Percentiles rank a stretch among this genome's conserved stretches.
Conservation (phyloP, 2,329 filamentous ascomycete genomes). For the Rosellinia necatrix region DNA sequence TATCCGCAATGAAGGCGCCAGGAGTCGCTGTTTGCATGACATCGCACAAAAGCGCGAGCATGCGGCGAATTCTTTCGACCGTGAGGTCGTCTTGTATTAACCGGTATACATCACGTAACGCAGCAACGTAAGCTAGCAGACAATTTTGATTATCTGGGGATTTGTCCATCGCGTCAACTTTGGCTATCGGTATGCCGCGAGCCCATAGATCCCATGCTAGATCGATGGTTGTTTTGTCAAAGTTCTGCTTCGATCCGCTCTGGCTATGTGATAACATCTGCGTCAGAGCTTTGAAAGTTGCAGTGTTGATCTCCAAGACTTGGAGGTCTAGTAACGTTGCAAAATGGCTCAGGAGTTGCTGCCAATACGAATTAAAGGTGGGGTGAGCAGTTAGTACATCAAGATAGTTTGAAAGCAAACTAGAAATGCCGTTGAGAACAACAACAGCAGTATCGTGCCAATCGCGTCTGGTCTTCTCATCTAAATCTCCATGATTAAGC, state of each 20-base stretch:
- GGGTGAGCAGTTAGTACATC: slow-evolving; percentile 69
- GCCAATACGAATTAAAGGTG: slow-evolving; percentile 76
- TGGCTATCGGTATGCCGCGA: slow-evolving; percentile 61
- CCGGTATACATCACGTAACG: slow-evolving; percentile 77
- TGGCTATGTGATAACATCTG: slow-evolving; percentile 62
- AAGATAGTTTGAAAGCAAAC: slow-evolving; percentile 76
- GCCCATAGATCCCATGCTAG: slow-evolving; percentile 74
- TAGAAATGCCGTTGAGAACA: slow-evolving; percentile 73
- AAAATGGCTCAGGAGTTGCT: slow-evolving; percentile 72
- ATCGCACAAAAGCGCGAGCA: slow-evolving; percentile 71
- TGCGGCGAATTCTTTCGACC: slow-evolving; percentile 64
- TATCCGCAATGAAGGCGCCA: slow-evolving; percentile 70
- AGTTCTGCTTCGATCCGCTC: slow-evolving; percentile 48
- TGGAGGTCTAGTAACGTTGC: slow-evolving; percentile 65
- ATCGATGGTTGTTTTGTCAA: slow-evolving; percentile 59
- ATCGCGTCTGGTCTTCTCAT: slow-evolving; percentile 54
- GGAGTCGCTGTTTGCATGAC: slow-evolving; percentile 73
- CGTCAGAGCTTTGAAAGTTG: slow-evolving; percentile 69
- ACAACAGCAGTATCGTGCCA: slow-evolving; percentile 79
- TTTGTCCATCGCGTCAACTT: slow-evolving; percentile 48
- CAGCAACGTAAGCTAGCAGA: slow-evolving; percentile 80
- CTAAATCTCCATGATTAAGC: slow-evolving; percentile 43
- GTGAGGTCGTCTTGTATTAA: slow-evolving; percentile 70
- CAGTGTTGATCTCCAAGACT: slow-evolving; percentile 72
- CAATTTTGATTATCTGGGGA: slow-evolving; percentile 75